These are phyloP conservation scores for Arthroderma sp. DNA, from an alignment of 2,329 filamentous ascomycete species.

Conservation along the genomic window DNA sequence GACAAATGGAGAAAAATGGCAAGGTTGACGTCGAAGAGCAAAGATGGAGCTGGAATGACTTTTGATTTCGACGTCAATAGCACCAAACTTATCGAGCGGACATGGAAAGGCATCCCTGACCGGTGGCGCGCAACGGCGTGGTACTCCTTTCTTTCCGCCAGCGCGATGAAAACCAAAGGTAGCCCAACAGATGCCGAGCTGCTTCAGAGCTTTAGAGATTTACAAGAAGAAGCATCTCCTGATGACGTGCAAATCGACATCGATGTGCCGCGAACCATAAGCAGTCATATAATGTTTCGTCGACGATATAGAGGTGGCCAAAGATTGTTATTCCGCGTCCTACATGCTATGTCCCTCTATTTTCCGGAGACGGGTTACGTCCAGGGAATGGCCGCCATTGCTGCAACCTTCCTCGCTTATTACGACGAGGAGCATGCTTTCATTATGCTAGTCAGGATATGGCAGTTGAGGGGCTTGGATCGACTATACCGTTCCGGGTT, in stretches of 20 bases:
- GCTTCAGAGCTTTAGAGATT: conserved; percentile 55
- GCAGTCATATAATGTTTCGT: conserved; percentile 93
- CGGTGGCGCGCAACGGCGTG: conserved; percentile 87
- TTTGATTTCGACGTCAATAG: conserved; percentile 72
- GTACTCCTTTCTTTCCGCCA: conserved; percentile 79
- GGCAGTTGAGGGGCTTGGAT: conserved; percentile 76
- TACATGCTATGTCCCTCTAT: conserved; percentile 84
- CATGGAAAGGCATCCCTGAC: conserved; percentile 97
- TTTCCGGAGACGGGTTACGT: conserved; percentile 89
- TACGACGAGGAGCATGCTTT: conserved; percentile 93
- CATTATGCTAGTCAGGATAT: conserved; percentile 91
- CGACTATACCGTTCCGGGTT: conserved; percentile 76
- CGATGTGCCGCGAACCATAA: conserved; percentile 90
- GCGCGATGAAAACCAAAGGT: conserved; percentile 51
- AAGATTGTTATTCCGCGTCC: conserved; percentile 76
- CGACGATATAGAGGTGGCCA: conserved; percentile 84
- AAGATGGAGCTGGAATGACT: conserved; percentile 46
- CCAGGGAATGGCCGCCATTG: conserved; percentile 91
- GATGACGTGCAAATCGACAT: conserved; percentile 97
- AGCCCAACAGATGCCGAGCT: conserved; percentile 58
- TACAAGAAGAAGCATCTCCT: conserved; percentile 61
- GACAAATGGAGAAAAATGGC: conserved; percentile 60
- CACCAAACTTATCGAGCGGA: conserved; percentile 76
- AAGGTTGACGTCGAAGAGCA: conserved; percentile 30
- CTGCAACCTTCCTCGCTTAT: conserved; percentile 86